phyloP scores from a whole-genome alignment of 176 grass and related monocot species.

The Sorghum bicolor region DNA sequence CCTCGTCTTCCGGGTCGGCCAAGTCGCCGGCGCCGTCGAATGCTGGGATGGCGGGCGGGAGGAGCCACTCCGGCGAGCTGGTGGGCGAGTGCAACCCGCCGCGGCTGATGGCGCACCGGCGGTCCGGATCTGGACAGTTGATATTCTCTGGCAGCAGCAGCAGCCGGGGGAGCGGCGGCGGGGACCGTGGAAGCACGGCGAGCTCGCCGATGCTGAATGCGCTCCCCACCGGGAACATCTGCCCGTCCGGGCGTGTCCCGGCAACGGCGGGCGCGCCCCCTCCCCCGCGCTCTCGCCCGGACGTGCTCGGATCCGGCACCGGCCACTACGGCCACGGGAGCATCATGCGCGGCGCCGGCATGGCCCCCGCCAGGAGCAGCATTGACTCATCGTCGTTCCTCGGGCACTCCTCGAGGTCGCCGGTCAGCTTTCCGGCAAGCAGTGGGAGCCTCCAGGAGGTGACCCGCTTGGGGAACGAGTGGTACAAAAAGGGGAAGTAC shows the following conservation, averaged over 20 bases:
- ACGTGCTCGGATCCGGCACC: conserved; percentile 83
- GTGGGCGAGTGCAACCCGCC: conserved; percentile 38
- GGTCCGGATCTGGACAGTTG: conserved; percentile 67
- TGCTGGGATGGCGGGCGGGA: conserved; percentile 15
- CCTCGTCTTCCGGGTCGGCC: conserved; percentile 49
- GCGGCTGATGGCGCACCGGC: conserved; percentile 45
- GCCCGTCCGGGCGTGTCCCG: conserved; percentile 67
- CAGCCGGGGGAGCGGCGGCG: conserved; percentile 44
- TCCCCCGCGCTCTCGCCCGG: conserved; percentile 51
- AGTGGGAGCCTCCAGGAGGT: conserved; percentile 56
- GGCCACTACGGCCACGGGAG: conserved; percentile 96
- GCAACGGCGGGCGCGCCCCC: conserved; percentile 29
- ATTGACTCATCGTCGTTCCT: conserved; percentile 28
- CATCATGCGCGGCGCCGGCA: conserved; percentile 65
- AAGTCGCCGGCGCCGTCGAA: conserved; percentile 47
- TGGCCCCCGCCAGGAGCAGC: conserved; percentile 21
- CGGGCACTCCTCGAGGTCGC: conserved; percentile 20
- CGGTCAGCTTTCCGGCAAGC: conserved; percentile 20
- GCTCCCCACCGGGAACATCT: conserved; percentile 84
- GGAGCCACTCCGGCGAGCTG: conserved; percentile 49
- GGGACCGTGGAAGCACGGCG: conserved; percentile 57
- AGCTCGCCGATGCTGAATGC: conserved; percentile 84
- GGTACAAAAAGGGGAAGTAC: conserved; percentile 67
- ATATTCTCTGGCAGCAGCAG: conserved; percentile 70
- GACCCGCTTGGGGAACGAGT: conserved; percentile 73